Evolutionary conservation across 2,329 filamentous ascomycete genomes (phyloP).

Genomic region (Calonectria naviculata): DNA sequence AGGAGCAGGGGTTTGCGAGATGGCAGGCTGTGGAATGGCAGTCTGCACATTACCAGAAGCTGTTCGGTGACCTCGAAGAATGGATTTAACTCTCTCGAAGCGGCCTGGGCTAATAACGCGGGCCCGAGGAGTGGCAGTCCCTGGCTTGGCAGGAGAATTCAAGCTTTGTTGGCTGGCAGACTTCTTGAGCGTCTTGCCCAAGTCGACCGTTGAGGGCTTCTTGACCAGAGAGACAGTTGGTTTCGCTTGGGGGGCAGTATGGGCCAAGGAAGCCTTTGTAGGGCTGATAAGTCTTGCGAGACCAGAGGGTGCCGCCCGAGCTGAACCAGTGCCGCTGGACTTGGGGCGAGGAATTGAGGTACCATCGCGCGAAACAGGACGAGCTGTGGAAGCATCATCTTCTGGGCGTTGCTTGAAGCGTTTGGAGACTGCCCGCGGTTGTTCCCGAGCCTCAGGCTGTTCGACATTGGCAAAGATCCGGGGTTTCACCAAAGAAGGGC

Average conservation of each 20-base stretch:
- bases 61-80: conserved; percentile 58
- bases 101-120: conserved; percentile 60
- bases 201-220: conserved; percentile 58
- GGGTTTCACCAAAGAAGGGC: conserved; percentile 23
- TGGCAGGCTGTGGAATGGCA: conserved; percentile 58
- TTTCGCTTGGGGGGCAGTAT: conserved; percentile 46
- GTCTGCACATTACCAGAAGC: conserved; percentile 54
- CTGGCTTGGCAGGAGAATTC: conserved; percentile 42
- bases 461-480: conserved; percentile 35
- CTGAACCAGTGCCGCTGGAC: conserved; percentile 32
- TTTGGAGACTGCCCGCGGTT: conserved; percentile 65
- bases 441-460: conserved; percentile 26
- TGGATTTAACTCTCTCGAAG: conserved; percentile 68
- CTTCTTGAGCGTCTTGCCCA: conserved; percentile 55
- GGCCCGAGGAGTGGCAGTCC: conserved; percentile 43
- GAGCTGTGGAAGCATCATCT: conserved; percentile 76
- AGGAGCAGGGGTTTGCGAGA: conserved; percentile 60
- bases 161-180: conserved; percentile 63
- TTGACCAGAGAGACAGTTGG: conserved; percentile 47
- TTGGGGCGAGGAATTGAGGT: conserved; percentile 63
- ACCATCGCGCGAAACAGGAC: conserved; percentile 66
- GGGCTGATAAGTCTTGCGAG: conserved; percentile 76
- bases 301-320: conserved; percentile 56
- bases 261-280: conserved; percentile 79
- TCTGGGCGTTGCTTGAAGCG: conserved; percentile 74